Evolutionary conservation across 495 filamentous ascomycete genomes (phyloP).

Genomic region (Penicillium angulare): DNA sequence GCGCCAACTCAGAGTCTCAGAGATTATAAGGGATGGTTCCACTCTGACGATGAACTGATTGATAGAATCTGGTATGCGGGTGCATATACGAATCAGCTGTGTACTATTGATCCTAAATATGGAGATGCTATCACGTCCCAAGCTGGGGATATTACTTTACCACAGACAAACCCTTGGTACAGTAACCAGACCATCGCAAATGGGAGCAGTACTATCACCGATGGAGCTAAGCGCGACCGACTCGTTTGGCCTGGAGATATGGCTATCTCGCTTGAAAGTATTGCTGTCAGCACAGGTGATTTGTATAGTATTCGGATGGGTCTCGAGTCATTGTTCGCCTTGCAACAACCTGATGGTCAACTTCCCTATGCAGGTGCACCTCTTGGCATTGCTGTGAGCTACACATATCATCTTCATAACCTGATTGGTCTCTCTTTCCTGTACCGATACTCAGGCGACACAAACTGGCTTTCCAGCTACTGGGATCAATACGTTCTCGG

Average conservation of each 20-base stretch:
- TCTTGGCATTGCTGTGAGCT: slow-evolving; percentile 41
- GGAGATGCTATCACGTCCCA: slow-evolving; percentile 42
- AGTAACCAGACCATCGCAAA: slow-evolving; percentile 40
- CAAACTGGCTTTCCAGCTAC: slow-evolving; percentile 38
- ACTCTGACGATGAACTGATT: slow-evolving; percentile 53
- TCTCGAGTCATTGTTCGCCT: slow-evolving; percentile 49
- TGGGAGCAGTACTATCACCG: slow-evolving; percentile 48
- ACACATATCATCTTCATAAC: slow-evolving; percentile 59
- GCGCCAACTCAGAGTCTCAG: slow-evolving; percentile 49
- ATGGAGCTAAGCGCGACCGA: slow-evolving; percentile 57
- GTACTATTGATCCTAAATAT: slow-evolving; percentile 49
- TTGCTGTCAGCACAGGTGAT: slow-evolving; percentile 54
- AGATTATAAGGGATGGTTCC: slow-evolving; percentile 59
- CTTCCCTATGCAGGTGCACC: slow-evolving; percentile 53
- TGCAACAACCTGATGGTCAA: slow-evolving; percentile 41
- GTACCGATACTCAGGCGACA: slow-evolving; percentile 51
- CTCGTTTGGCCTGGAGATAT: slow-evolving; percentile 60
- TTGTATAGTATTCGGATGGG: slow-evolving; percentile 54
- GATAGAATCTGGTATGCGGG: slow-evolving; percentile 65
- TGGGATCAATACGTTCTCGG: slow-evolving; percentile 47
- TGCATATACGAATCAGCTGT: slow-evolving; percentile 59
- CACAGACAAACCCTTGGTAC: slow-evolving; percentile 27
- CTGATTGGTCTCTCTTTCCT: slow-evolving; percentile 55
- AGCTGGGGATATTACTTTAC: slow-evolving; percentile 14
- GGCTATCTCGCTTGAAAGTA: slow-evolving; percentile 51